Base-by-base conservation (phyloP, 2,329 filamentous ascomycete genomes). In the Paecilomyces sp. region DNA sequence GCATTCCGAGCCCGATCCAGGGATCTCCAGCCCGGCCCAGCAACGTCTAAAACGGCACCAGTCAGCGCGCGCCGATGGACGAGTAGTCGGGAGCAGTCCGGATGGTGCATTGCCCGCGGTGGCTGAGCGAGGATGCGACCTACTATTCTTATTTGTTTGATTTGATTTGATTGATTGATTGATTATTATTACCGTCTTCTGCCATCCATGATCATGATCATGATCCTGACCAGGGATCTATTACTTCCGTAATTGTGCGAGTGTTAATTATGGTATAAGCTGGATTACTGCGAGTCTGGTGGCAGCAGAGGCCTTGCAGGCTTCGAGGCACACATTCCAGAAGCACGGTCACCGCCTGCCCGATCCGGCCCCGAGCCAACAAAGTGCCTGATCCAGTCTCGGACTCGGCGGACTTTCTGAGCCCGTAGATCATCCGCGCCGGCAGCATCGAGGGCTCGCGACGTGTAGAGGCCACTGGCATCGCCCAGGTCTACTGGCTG, bases 321-420 rank as follows among this genome's bases (percentile, higher is more conserved):
- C 55, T 33, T 33, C 31, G 55, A 51, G 57, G 36, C 24, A 53
- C 59, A 59, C 66, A 68, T 66, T 64, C 66, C 61, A 55, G 60
- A 4, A 28, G 3, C 25, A 4, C 25, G 12, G 47, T 54, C 64
- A 70, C 67, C 70, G 64, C 67, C 67, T 70, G 60, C 70, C 62
- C 52, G n/a, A 66, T 70, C 67, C 65, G 69, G 70, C 54, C 63
- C 63, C 28, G 67, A 65, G 13, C 79, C 81, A 57, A 95, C 85
- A 73, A 93, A 94, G 41, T 80, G 78, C 60, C 86, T 73, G 8
- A 91, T 84, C 92, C 92, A 97, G 63, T 88, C 84, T 65, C 83
- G 85, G 36, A 95, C 90, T 55, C 80, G 80, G 63, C 77, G 81
- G 25, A 88, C 82, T 73, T 90, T 92, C 30, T 80, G 77, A 7